Evolutionary conservation across 257 asterid genomes (phyloP).

Genomic region (Thymus quinquecostatus): DNA sequence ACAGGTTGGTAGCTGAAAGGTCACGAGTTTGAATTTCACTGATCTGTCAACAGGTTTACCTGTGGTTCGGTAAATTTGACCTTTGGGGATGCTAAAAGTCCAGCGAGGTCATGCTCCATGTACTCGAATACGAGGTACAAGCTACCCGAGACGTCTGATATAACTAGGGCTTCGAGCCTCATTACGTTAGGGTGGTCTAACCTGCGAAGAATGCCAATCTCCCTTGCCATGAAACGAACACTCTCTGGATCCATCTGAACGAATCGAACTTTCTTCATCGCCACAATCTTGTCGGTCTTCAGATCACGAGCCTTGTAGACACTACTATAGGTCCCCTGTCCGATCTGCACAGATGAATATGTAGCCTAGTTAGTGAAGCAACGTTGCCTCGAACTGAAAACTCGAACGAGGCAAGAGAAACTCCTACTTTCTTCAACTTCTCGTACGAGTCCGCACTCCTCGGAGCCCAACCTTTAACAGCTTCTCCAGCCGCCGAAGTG

Average conservation of each 20-base stretch:
- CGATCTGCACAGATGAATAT: slow-evolving; percentile 57
- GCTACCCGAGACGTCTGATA: slow-evolving; percentile 75
- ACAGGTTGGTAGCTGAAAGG: neutral
- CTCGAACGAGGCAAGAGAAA: neutral
- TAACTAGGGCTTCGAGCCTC: slow-evolving; percentile 85
- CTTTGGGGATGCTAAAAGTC: slow-evolving; percentile 65
- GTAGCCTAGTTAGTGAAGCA: neutral
- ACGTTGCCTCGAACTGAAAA: neutral
- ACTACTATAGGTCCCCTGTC: slow-evolving; percentile 96
- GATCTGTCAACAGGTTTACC: slow-evolving; percentile 29
- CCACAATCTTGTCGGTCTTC: slow-evolving; percentile 59
- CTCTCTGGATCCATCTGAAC: slow-evolving; percentile 94
- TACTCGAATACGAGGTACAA: slow-evolving; percentile 90
- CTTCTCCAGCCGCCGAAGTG: slow-evolving; percentile 82
- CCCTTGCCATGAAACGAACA: slow-evolving; percentile 96
- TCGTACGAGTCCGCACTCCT: slow-evolving; percentile 81
- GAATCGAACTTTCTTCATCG: slow-evolving; percentile 91
- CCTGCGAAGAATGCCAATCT: slow-evolving; percentile 69
- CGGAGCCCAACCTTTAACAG: slow-evolving; percentile 86
- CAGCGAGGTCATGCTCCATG: slow-evolving; percentile 99
- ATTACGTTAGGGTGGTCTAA: slow-evolving; percentile 91
- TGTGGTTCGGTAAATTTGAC: slow-evolving; percentile 85
- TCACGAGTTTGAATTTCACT: neutral
- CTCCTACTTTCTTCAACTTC: slow-evolving; percentile 61
- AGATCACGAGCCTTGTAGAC: slow-evolving; percentile 96